Base-by-base conservation (phyloP, 1,139 yeast species). In the Arxiozyma slooffiae region DNA sequence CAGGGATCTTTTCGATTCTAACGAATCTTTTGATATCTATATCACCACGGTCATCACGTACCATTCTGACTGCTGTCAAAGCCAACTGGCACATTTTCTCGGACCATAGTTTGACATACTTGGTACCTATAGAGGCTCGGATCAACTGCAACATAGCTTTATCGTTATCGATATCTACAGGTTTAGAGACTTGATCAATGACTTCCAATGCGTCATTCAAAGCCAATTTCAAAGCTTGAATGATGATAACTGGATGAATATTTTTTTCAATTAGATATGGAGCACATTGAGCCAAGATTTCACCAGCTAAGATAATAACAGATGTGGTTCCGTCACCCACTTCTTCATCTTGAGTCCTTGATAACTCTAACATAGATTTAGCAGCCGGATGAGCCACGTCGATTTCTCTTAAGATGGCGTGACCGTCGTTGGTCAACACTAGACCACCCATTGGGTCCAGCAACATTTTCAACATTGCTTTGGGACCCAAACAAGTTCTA, bases 391-490 rank as follows among this genome's bases (percentile, higher is more conserved):
- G 97, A 3, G 94, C 85, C 53, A 87, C 95, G 64, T 87, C 95
- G 56, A 87, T 86, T 67, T 87, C 96, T 62, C 95, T 77, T 59
- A 87, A 73, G 53, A 87, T 87, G 11, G 95, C 97, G 68, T 90
- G 97, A 7, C 99, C 99, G 68, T 94, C 99, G 70, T 94, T 94
- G 52, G 99, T 94, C 59, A 94, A 76, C 20, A 92, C 97, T 57
- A 94, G 86, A 40, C 98, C 98, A 36, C 99, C 99, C 92, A 92
- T 90, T 50, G 98, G 98, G 68, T 94, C 99, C 58, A 94, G 76
- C 53, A 94, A 75, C 98, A 94, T 92, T 73, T 94, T 94, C 57
- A 92, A 79, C 98, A 92, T 92, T 45, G 98, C 98, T 70, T 90
- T 90, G 49, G 99, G 99, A n/a, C 99, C 99, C 54, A 92, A 77